Base-by-base conservation (phyloP, 805 yeast species). In the Yamadazyma insecticola region DNA sequence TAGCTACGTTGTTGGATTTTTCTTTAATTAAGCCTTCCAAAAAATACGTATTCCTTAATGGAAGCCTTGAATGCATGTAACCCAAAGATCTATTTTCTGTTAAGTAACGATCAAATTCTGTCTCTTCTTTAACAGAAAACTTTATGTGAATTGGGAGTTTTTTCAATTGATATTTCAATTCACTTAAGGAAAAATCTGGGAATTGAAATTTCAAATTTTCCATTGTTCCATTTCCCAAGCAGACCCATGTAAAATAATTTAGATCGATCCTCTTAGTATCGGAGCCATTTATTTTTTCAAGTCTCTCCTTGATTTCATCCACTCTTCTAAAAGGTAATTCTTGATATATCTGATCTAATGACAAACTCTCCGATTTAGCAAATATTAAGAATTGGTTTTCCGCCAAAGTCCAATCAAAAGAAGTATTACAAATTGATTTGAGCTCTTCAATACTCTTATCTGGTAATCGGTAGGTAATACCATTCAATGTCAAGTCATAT, bases 21-120 rank as follows among this genome's bases (percentile, higher is more conserved):
- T 17, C 24, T 12, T 28, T 34, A 7, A 32, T 17, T 10, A 26
- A 16, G 2, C 12, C 18, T 10, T 20, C 14, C 4, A 41, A 16
- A 10, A 19, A 26, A 5, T 29, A 9, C 9, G 24, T 7, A 4
- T 30, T 27, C 31, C 45, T 33, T 9, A 33, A 34, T 4, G 45
- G 45, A 12, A 41, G 11, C 39, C 43, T 10, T 47, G 49, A 22
- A 48, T 57, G 29, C 44, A 45, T 39, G 40, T 45, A 26, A 41
- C 33, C 13, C 43, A 51, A 19, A 36, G 52, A 27, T 40, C 27
- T 35, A 11, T 22, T 32, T 16, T 37, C 17, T 7, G n/a, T n/a
- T n/a, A n/a, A n/a, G n/a, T n/a, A n/a, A n/a, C n/a, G n/a, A n/a
- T n/a, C n/a, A n/a, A n/a, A n/a, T n/a, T n/a, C n/a, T n/a, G n/a